Conservation (phyloP, 1,139 yeast species). For the Hemisphaericaspora subhashii region DNA sequence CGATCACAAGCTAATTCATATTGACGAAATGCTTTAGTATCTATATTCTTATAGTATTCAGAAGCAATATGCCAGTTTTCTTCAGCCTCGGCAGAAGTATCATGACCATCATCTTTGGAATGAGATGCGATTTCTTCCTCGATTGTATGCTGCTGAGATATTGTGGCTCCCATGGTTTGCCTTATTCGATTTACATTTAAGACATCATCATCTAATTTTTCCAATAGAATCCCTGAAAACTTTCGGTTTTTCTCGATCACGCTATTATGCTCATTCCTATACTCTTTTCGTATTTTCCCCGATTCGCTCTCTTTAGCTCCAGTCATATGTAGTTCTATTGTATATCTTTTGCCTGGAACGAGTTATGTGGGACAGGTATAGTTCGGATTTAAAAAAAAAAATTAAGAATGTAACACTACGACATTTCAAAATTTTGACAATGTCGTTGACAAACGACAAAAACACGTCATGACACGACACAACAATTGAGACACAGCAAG, state of each 20-base stretch:
- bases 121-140: conserved; percentile 13
- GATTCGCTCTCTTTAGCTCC: too few relatives aligned
- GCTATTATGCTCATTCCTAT: neutral
- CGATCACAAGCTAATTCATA: conserved; percentile 71
- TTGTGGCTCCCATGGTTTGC: conserved; percentile 11
- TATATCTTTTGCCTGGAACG: too few relatives aligned
- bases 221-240: conserved; percentile 22
- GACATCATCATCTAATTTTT: conserved; percentile 39
- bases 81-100: conserved; percentile 8
- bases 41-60: conserved; percentile 36
- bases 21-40: conserved; percentile 54
- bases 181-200: conserved; percentile 31
- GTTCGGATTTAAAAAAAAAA: too few relatives aligned
- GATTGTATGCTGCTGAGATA: conserved; percentile 5
- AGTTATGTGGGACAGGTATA: too few relatives aligned
- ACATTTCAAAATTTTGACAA: too few relatives aligned
- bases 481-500: too few relatives aligned
- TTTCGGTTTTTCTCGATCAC: neutral
- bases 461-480: too few relatives aligned
- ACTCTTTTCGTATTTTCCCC: too few relatives aligned
- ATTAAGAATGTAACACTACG: too few relatives aligned
- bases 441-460: too few relatives aligned
- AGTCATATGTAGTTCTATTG: too few relatives aligned
- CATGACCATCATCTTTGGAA: conserved; percentile 2
- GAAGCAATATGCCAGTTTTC: conserved; percentile 27